phyloP scores from a whole-genome alignment of 345 rosid species.

The Gossypium raimondii region DNA sequence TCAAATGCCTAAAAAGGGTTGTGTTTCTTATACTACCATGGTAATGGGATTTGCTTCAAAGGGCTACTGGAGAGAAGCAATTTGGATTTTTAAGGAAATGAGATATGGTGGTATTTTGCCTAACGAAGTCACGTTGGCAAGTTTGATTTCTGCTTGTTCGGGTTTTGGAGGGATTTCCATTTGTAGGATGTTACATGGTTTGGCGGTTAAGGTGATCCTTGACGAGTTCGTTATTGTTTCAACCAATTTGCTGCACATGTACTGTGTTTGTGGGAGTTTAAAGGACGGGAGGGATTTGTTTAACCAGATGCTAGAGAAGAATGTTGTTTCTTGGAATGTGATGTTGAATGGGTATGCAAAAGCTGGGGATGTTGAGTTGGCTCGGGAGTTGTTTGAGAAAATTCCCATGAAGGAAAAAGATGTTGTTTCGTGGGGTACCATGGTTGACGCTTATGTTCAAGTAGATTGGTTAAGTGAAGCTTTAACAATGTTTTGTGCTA shows the following conservation, averaged over 20 bases:
- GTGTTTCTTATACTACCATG: constrained; percentile 65
- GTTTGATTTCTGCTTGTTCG: constrained; percentile 40
- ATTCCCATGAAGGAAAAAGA: constrained; percentile 47
- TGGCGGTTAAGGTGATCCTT: constrained; percentile 47
- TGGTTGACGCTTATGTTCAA: constrained; percentile 57
- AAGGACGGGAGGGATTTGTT: constrained; percentile 55
- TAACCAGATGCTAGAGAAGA: constrained; percentile 60
- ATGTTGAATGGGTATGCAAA: constrained; percentile 82
- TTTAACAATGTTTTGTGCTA: constrained; percentile 41
- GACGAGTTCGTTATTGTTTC: constrained; percentile 48
- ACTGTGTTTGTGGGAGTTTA: constrained; percentile 51
- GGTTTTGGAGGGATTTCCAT: not conserved
- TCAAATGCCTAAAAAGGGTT: constrained; percentile 49
- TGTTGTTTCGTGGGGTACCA: constrained; percentile 75
- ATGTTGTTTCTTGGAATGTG: constrained; percentile 75
- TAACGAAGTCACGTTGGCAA: constrained; percentile 11
- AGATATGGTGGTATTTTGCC: constrained; percentile 39
- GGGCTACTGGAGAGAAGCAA: constrained; percentile 42
- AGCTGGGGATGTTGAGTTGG: constrained; percentile 55
- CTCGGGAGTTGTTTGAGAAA: constrained; percentile 52
- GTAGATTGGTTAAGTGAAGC: constrained; percentile 53
- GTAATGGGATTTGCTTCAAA: constrained; percentile 58
- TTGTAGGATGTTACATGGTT: constrained; percentile 25
- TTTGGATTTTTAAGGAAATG: constrained; percentile 59
- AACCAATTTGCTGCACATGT: constrained; percentile 66